Conservation (phyloP, 192 early-diverging fungal genomes). For the Dimargaris cristalligena region DNA sequence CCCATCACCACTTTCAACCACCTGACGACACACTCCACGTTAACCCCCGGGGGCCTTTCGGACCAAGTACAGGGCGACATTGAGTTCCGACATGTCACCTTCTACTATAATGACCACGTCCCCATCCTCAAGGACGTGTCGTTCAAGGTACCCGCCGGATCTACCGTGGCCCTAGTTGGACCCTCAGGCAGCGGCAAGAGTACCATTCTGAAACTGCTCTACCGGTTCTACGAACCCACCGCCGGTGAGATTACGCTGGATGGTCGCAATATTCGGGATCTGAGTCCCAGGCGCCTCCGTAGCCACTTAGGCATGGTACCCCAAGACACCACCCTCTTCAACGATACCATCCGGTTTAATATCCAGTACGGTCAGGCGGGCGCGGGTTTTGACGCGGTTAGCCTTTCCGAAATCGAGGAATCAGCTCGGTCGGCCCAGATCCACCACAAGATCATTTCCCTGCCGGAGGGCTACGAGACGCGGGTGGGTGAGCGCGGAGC, state of each 20-base stretch:
- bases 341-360: conserved; percentile 88
- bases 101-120: conserved; percentile 15
- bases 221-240: conserved; percentile 80
- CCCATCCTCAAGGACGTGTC: conserved; percentile 24
- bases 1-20: too few relatives aligned
- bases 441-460: conserved; percentile 52
- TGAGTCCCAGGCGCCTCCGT: conserved; percentile 57
- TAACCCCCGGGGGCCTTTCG: conserved; percentile 14
- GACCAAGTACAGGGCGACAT: conserved; percentile 22
- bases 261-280: conserved; percentile 54
- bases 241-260: conserved; percentile 74
- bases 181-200: conserved; percentile 51
- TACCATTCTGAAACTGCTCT: conserved; percentile 61
- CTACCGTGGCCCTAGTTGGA: conserved; percentile 27
- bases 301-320: conserved; percentile 83
- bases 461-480: conserved; percentile 68
- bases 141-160: conserved; percentile 25
- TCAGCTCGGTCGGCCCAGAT: conserved; percentile 64
- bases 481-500: conserved; percentile 82
- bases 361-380: conserved; percentile 64
- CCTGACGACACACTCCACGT: too few relatives aligned
- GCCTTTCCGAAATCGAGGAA: conserved; percentile 44
- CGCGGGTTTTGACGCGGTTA: conserved; percentile 27
- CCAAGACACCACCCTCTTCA: conserved; percentile 91
- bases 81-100: conserved; percentile 14